phyloP scores from a whole-genome alignment of 148 eudicot genomes.

The Diospyros lotus region DNA sequence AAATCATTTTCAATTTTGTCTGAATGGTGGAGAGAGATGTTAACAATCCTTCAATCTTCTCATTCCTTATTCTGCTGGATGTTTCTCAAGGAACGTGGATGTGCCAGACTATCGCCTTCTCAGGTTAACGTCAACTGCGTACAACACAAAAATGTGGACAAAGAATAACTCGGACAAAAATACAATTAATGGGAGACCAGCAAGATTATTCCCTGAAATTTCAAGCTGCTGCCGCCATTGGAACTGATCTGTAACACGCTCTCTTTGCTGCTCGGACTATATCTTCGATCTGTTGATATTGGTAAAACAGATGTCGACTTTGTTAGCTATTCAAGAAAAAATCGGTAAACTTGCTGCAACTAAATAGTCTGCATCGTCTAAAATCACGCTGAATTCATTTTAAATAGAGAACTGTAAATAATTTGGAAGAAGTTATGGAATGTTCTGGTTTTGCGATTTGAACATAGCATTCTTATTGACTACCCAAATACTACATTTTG shows the following conservation, averaged over 20 bases:
- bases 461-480: not conserved
- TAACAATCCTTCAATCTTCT: too few relatives aligned
- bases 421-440: not conserved
- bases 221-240: slow-evolving; percentile 67
- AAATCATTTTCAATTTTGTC: too few relatives aligned
- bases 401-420: not conserved
- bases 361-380: not conserved
- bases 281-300: slow-evolving; percentile 59
- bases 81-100: too few relatives aligned
- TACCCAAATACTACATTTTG: not conserved
- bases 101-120: too few relatives aligned
- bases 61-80: too few relatives aligned
- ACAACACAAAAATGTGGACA: not conserved
- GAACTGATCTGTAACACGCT: slow-evolving; percentile 62
- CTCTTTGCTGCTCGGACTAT: slow-evolving; percentile 88
- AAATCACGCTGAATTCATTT: not conserved
- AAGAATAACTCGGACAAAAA: not conserved
- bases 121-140: too few relatives aligned
- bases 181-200: not conserved
- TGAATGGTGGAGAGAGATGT: too few relatives aligned
- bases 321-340: not conserved
- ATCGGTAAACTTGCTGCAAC: not conserved
- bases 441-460: not conserved
- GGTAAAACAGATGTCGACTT: too few relatives aligned
- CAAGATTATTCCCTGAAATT: not conserved